phyloP scores from a whole-genome alignment of 2,329 filamentous ascomycete species.

The Pseudocercospora macadamiae region DNA sequence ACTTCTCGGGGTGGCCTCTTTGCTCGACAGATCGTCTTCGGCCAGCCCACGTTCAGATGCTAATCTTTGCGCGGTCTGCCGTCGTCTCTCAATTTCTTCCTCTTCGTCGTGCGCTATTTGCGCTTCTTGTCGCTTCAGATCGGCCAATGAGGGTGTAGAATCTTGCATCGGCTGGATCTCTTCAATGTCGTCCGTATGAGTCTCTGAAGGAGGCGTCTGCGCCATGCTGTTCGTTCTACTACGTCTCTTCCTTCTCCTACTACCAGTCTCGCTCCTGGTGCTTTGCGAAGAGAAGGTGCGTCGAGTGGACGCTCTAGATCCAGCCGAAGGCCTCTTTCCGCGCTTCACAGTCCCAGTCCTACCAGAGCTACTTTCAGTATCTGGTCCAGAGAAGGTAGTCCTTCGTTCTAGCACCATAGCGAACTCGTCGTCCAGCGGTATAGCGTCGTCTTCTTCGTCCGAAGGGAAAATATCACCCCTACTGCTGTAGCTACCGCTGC shows the following conservation, averaged over 20 bases:
- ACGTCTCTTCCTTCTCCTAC: slow-evolving; percentile 21
- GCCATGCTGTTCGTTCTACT: slow-evolving; percentile 24
- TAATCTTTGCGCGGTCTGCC: slow-evolving; percentile 58
- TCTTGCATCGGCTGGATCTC: slow-evolving; percentile 30
- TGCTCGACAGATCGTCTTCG: slow-evolving; percentile 28
- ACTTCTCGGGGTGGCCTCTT: slow-evolving; percentile 30
- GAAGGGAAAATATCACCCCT: slow-evolving; percentile 89
- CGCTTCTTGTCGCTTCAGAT: slow-evolving; percentile 63
- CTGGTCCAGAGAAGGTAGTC: slow-evolving; percentile 47
- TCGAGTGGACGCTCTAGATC: slow-evolving; percentile 31
- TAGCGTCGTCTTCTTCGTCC: slow-evolving; percentile 82
- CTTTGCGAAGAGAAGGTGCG: slow-evolving; percentile 30
- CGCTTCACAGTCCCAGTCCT: slow-evolving; percentile 48
- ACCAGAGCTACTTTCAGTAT: slow-evolving; percentile 70
- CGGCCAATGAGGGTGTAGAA: slow-evolving; percentile 52
- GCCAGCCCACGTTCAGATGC: slow-evolving; percentile 58
- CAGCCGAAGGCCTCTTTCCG: slow-evolving; percentile 49
- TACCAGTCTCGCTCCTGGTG: slow-evolving; percentile 22
- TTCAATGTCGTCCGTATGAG: slow-evolving; percentile 7
- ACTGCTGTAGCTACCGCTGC: slow-evolving; percentile 82
- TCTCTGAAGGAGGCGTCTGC: slow-evolving; percentile 19
- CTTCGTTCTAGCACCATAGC: slow-evolving; percentile 78
- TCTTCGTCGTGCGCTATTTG: slow-evolving; percentile 59
- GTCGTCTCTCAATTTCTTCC: slow-evolving; percentile 52
- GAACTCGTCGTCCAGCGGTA: slow-evolving; percentile 92